Base-by-base conservation (phyloP, 2,329 filamentous ascomycete genomes). In the Arthroderma sp. region DNA sequence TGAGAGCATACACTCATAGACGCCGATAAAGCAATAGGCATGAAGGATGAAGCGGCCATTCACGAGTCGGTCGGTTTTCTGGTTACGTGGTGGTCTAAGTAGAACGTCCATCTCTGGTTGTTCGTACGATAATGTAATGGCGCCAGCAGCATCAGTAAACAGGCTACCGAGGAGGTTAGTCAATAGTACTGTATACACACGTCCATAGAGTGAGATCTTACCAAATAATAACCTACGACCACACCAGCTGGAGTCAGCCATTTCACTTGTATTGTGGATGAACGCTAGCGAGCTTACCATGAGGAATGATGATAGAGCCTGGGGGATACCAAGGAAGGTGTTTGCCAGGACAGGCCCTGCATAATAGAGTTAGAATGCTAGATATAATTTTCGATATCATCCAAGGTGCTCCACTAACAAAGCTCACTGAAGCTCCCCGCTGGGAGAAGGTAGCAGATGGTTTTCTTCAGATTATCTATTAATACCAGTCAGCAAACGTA, bases 401-500 rank as follows among this genome's bases (percentile, higher is more conserved):
- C 21, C 11, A 39, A 13, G 35, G 49, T 13, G 19, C 3, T 11
- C 15, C 17, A 51, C 59, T 56, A 62, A 64, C 65, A 81, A 69
- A 90, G 85, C 67, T 90, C 86, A 55, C 80, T 81, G 68, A 87
- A 89, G n/a, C 76, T 81, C 1, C 86, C 86, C 0, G 86, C 86
- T 0, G 86, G 85, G 0, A 89, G 76, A 1, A 89, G 75, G 65
- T 89, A 89, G n/a, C 82, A 80, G 60, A 88, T 81, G 0, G 81
- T 85, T 76, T 91, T 90, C 68, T 87, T 86, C 54, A 90, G 72
- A 64, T 90, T 90, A 68, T 89, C 84, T 62, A 43, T 17, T 2
- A 52, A 31, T n/a, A 44, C 7, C 28, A 44, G 49, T 60, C n/a
- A 59, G 58, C 28, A 35, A 43, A 38, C 15, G 33, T 25, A 7